These are phyloP conservation scores for Aethionema arabicum DNA, from an alignment of 345 rosid species.

Conservation along the genomic window DNA sequence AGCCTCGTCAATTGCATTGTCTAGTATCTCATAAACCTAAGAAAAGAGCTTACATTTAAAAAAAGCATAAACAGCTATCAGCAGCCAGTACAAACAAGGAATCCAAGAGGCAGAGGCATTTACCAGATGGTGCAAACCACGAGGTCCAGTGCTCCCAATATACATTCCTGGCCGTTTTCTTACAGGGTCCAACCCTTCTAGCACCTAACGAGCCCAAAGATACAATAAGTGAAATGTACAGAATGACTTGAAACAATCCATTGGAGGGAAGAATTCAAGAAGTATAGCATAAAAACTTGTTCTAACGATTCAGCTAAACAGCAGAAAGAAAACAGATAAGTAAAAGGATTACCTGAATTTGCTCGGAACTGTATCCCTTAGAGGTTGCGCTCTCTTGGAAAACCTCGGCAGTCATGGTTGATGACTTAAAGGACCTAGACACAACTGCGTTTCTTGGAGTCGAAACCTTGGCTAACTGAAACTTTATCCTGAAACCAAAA, in stretches of 20 bases:
- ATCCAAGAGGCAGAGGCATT: slow-evolving; percentile 2
- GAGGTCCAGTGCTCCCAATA: slow-evolving; percentile 96
- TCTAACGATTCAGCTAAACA: not conserved
- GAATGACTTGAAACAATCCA: slow-evolving; percentile 4
- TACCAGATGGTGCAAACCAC: slow-evolving; percentile 99
- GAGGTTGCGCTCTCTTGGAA: slow-evolving; percentile 53
- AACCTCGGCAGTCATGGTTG: slow-evolving; percentile 55
- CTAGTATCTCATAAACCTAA: slow-evolving; percentile 96
- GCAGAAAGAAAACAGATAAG: not conserved
- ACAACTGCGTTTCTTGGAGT: slow-evolving; percentile 40
- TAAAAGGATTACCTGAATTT: slow-evolving; percentile 65
- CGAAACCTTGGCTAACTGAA: slow-evolving; percentile 39
- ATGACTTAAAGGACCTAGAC: slow-evolving; percentile 64
- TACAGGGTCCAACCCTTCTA: slow-evolving; percentile 97
- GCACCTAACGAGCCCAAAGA: slow-evolving; percentile 49
- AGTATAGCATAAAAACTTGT: not conserved
- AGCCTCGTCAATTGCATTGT: slow-evolving; percentile 97
- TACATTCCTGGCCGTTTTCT: slow-evolving; percentile 99
- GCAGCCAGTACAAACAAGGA: slow-evolving; percentile 9
- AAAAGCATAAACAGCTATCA: slow-evolving; percentile 2
- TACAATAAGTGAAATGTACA: not conserved
- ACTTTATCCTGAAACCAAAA: slow-evolving; percentile 46
- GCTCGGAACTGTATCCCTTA: slow-evolving; percentile 74
- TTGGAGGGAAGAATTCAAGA: slow-evolving; percentile 9
- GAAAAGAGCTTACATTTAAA: slow-evolving; percentile 14